Evolutionary conservation across 495 filamentous ascomycete species (phyloP), one percentile per base, ranked within the genome.

Genomic region (Tetracladium setigerum): DNA sequence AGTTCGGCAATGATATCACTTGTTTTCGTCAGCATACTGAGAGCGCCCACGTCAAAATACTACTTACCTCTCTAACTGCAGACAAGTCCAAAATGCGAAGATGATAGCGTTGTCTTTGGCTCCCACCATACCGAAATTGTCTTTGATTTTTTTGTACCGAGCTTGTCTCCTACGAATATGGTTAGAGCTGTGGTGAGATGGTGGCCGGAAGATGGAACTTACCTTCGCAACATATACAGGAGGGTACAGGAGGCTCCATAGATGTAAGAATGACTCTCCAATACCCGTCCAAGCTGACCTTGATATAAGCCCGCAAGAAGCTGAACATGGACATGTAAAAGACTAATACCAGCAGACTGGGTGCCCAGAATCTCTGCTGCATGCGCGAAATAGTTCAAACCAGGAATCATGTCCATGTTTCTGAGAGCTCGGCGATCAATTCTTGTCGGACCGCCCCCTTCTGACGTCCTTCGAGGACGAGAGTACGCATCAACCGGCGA

Each of bases 1-100:
- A 96, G 67, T 64, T 98, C 92, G 9, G 92, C 92, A 27, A 95
- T 69, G 35, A 98, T 85, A 63, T 98, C 92, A 67, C 92, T 89
- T 49, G 4, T 19, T 47, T 36, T 10, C 11, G 41, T 51, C 17
- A 50, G 50, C 37, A 41, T 54, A 41, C 8, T 5, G 24, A 19
- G 41, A 41, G 22, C 4, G n/a, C 41, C 16, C 1, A 31, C 16
- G 14, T 19, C 14, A 10, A 24, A 22, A 33, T 10, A 34, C 7
- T n/a, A 22, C 38, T 49, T 64, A 90, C 86, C 86, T 95, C 67
- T 98, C 92, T 16, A 97, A 72, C 54, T 96, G 92, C 54, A 95
- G 67, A 59, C 87, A 94, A 8, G 90, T 92, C 91, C 91, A 98
- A 55, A 87, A 95, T 6, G 88, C 87, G 53, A 92, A 82, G 30